Percentiles rank a stretch among this genome's conserved stretches.
Evolutionary conservation across 768 basidiomycete genomes (phyloP).

Genomic region (Leccinum subgranulosum): DNA sequence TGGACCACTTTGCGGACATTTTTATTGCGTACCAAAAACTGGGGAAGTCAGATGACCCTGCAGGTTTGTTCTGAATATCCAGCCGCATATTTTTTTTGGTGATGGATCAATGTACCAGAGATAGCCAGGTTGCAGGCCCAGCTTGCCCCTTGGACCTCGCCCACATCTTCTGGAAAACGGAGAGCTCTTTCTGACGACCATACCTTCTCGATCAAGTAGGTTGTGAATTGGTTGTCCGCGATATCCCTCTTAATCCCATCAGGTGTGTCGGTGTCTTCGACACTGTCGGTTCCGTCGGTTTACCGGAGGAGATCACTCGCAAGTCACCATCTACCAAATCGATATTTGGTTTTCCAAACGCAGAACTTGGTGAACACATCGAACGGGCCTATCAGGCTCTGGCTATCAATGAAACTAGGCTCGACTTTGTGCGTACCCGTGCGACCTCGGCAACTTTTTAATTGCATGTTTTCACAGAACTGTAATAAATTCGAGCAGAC

Average conservation of each 20-base stretch:
- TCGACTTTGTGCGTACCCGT: constrained; percentile 56
- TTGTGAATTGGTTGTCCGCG: neutral
- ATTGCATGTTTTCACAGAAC: constrained; percentile 35
- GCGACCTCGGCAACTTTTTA: neutral
- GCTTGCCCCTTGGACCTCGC: constrained; percentile 54
- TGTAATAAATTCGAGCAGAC: constrained; percentile 65
- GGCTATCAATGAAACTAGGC: constrained; percentile 63
- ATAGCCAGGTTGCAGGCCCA: constrained; percentile 37
- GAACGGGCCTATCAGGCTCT: constrained; percentile 66
- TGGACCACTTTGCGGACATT: constrained; percentile 68
- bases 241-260: constrained; percentile 4
- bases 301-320: constrained; percentile 62
- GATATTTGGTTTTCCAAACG: constrained; percentile 66
- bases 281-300: constrained; percentile 70
- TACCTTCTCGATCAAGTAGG: constrained; percentile 63
- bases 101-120: constrained; percentile 26
- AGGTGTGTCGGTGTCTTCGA: constrained; percentile 76
- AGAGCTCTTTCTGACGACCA: constrained; percentile 46
- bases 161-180: constrained; percentile 48
- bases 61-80: constrained; percentile 33
- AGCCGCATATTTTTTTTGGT: neutral
- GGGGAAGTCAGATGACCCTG: constrained; percentile 47
- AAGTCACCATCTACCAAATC: constrained; percentile 41
- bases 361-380: constrained; percentile 57
- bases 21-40: constrained; percentile 61